Evolutionary conservation across 108 stramenopile species (phyloP).

Genomic region (Epithemia pelagica): DNA sequence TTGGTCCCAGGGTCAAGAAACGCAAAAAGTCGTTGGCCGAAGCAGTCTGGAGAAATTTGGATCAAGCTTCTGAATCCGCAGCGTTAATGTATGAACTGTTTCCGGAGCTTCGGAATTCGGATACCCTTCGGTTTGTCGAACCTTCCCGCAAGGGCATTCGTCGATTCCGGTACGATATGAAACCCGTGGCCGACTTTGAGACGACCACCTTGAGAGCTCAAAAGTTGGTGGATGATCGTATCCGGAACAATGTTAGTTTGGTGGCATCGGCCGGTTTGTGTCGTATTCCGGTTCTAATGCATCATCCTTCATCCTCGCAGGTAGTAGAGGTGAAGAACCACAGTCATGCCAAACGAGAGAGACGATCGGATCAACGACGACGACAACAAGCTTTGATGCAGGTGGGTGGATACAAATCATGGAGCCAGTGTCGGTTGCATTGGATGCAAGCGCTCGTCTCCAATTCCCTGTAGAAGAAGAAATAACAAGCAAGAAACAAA

Average conservation of each 20-base stretch:
- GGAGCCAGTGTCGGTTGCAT: background rate
- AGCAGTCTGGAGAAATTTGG: slow-evolving; percentile 21
- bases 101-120: slow-evolving; percentile 27
- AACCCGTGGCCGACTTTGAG: background rate
- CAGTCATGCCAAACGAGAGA: too few relatives aligned
- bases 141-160: slow-evolving; percentile 4
- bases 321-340: too few relatives aligned
- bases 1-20: slow-evolving; percentile 23
- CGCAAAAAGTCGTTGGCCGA: slow-evolving; percentile 31
- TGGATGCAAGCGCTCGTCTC: background rate
- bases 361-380: too few relatives aligned
- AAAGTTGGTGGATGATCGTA: background rate
- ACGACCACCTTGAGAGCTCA: background rate
- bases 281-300: background rate
- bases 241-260: background rate
- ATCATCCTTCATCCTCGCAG: background rate
- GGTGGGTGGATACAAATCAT: background rate
- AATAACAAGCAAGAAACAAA: too few relatives aligned
- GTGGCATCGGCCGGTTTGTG: background rate
- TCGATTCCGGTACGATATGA: slow-evolving; percentile 3
- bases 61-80: slow-evolving; percentile 15
- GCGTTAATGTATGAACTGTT: slow-evolving; percentile 29
- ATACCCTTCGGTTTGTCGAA: background rate
- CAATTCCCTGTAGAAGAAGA: background rate
- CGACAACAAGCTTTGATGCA: background rate